Percentiles rank a stretch among this genome's conserved stretches.
phyloP scores from a whole-genome alignment of 768 basidiomycete genomes.

The Mycena leptocephala region DNA sequence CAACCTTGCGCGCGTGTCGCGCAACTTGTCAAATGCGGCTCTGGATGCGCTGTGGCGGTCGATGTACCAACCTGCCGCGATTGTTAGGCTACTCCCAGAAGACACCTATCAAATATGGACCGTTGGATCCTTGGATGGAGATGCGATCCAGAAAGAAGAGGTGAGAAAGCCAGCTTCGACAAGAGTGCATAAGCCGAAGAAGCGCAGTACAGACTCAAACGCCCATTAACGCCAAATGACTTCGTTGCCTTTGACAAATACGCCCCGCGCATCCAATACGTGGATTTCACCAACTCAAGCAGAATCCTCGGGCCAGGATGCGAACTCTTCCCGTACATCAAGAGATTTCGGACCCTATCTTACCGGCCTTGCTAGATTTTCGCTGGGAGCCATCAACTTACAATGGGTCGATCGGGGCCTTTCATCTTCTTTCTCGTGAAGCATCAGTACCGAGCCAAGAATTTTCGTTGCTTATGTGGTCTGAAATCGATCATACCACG shows the following conservation, averaged over 20 bases:
- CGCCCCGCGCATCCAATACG: constrained; percentile 28
- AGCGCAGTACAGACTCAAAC: constrained; percentile 20
- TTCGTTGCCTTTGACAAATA: constrained; percentile 36
- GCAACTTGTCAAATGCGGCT: constrained; percentile 26
- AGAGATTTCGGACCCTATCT: constrained; percentile 33
- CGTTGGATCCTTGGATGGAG: too few species aligned
- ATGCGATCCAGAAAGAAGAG: too few species aligned
- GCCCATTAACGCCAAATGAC: constrained; percentile 13
- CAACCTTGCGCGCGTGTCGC: constrained; percentile 32
- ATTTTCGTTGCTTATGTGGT: constrained; percentile 29
- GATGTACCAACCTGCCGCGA: constrained; percentile 28
- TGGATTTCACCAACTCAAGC: constrained; percentile 34
- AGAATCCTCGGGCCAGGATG: constrained; percentile 27
- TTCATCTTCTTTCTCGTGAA: constrained; percentile 30
- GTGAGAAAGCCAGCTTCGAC: too few species aligned
- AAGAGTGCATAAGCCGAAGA: too few species aligned
- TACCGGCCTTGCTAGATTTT: constrained; percentile 24
- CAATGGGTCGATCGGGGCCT: constrained; percentile 33
- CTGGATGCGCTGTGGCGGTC: constrained; percentile 32
- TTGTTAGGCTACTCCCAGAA: constrained; percentile 23
- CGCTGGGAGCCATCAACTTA: constrained; percentile 32
- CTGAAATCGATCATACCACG: constrained; percentile 24
- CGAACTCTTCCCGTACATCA: constrained; percentile 33
- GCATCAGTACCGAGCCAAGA: constrained; percentile 25
- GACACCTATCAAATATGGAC: constrained; percentile 30